Conservation (phyloP, 179 eudicot species). For the Beta corolliflora region DNA sequence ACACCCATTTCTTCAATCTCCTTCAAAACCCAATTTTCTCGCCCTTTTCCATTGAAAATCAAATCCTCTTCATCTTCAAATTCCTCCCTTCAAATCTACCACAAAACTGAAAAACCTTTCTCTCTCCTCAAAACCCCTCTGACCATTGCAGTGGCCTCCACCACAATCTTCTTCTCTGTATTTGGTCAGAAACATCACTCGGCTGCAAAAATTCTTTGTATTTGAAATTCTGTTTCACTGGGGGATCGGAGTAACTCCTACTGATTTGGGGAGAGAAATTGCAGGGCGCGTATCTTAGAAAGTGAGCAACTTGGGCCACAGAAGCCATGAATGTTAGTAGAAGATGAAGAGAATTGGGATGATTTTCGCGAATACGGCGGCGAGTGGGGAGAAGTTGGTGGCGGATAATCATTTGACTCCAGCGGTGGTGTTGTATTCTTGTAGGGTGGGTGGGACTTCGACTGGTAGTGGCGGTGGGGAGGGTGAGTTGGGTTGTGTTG, state of each 20-base stretch:
- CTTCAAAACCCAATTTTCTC: conserved; percentile 29
- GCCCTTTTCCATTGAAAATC: conserved; percentile 20
- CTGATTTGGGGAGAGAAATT: neutral
- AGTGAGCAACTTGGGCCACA: conserved; percentile 23
- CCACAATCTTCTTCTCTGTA: conserved; percentile 55
- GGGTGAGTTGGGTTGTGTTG: no score
- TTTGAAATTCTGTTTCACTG: no score
- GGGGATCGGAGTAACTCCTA: neutral
- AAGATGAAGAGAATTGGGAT: neutral
- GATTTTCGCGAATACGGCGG: no score
- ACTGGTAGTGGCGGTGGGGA: no score
- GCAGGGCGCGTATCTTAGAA: conserved; percentile 23
- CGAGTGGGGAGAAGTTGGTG: no score
- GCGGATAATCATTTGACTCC: no score
- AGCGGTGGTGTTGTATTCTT: no score
- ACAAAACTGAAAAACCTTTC: conserved; percentile 39
- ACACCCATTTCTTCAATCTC: conserved; percentile 45
- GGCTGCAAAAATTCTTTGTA: neutral
- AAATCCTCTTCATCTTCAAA: conserved; percentile 9
- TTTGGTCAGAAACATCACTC: conserved; percentile 27
- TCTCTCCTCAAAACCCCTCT: conserved; percentile 56
- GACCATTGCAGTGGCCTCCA: conserved; percentile 49
- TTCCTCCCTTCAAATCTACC: neutral
- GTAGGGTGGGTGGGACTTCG: no score
- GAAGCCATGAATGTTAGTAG: conserved; percentile 19